Evolutionary conservation across 208 protist genomes (phyloP).

Genomic region (Trichomonas vaginalis): DNA sequence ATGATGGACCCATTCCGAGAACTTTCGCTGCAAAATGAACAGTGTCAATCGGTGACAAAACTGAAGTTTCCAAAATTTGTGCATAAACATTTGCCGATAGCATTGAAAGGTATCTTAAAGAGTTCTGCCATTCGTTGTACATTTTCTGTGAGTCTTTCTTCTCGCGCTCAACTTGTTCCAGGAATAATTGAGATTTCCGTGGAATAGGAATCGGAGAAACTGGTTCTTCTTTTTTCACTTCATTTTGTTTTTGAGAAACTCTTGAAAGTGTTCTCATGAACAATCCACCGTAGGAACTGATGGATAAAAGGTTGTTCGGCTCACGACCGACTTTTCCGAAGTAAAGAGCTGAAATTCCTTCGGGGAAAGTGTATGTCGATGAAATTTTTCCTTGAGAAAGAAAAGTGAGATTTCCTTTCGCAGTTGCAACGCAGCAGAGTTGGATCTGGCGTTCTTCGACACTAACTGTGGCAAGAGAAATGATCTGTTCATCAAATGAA

Average conservation of each 20-base stretch:
- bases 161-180: not conserved
- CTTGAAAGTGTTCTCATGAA: not conserved
- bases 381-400: not conserved
- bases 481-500: not conserved
- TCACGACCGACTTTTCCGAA: not conserved
- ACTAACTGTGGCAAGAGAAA: not conserved
- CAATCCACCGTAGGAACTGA: not conserved
- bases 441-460: not conserved
- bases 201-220: not conserved
- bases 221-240: not conserved
- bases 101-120: not conserved
- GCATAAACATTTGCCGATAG: not conserved
- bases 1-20: not conserved
- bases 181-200: not conserved
- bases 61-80: not conserved
- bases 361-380: not conserved
- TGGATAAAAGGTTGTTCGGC: not conserved
- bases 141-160: not conserved
- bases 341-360: not conserved
- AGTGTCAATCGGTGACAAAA: not conserved
- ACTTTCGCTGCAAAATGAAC: not conserved
- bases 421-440: not conserved
- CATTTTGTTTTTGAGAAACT: not conserved
- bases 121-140: not conserved
- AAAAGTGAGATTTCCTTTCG: not conserved